Conservation (phyloP, 31 red algal genomes). For the Odonthalia washingtoniensis region DNA sequence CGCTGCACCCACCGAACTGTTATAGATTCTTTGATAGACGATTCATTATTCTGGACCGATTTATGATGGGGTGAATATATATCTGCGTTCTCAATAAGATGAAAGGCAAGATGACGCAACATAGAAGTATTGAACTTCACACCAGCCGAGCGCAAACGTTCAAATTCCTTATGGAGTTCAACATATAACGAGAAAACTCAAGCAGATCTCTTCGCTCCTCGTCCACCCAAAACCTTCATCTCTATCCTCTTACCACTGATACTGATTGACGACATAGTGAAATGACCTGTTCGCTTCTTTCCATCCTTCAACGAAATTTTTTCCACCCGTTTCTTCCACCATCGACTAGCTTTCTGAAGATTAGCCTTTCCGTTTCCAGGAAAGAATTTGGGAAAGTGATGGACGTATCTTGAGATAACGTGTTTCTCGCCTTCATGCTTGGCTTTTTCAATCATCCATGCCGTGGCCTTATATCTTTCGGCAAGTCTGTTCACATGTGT, state of each 20-base stretch:
- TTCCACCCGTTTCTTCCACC: background rate
- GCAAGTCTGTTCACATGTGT: too few relatives aligned
- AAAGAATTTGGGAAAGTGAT: conserved; percentile 15
- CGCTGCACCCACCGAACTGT: conserved; percentile 10
- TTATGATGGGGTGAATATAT: background rate
- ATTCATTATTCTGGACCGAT: background rate
- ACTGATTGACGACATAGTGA: background rate
- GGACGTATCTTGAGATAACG: background rate
- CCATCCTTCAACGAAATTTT: background rate
- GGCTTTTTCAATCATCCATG: conserved; percentile 18
- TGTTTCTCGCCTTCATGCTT: background rate
- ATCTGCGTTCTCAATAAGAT: background rate
- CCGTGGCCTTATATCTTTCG: background rate
- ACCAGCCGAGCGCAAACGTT: conserved; percentile 4
- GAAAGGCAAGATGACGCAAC: background rate
- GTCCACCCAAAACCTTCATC: background rate
- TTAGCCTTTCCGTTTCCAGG: background rate
- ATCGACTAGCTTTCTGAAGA: conserved; percentile 23
- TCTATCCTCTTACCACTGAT: background rate
- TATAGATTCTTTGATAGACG: background rate
- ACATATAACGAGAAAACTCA: background rate
- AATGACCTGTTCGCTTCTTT: background rate
- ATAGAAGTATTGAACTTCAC: conserved; percentile 9
- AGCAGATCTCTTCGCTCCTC: background rate
- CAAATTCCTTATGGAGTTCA: background rate